A percentile compares a stretch with the other conserved stretches of the same genome.
phyloP scores from a whole-genome alignment of 2,329 filamentous ascomycete genomes.

The Chaetomiaceae sp. region DNA sequence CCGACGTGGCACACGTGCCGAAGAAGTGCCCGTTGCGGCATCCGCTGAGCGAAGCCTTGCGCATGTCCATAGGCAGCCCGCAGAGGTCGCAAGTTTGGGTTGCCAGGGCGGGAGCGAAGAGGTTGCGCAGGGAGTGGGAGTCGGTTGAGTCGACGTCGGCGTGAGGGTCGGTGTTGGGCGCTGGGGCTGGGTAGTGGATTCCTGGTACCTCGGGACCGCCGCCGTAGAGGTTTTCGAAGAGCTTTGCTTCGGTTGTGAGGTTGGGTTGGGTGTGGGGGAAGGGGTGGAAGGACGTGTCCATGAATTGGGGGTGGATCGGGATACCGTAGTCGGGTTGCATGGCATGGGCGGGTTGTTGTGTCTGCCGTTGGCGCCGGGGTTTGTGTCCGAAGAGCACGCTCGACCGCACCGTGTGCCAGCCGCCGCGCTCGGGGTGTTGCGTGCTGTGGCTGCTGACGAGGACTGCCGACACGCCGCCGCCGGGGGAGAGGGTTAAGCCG shows the following conservation, averaged over 20 bases:
- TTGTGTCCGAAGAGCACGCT: constrained; percentile 36
- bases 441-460: constrained; percentile 48
- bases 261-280: constrained; percentile 6
- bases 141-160: background rate
- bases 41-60: constrained; percentile 21
- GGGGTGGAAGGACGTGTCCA: background rate
- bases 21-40: constrained; percentile 38
- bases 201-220: constrained; percentile 44
- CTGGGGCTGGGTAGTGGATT: constrained; percentile 25
- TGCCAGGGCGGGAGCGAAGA: constrained; percentile 36
- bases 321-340: background rate
- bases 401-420: constrained; percentile 36
- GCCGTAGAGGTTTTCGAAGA: constrained; percentile 59
- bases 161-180: constrained; percentile 3
- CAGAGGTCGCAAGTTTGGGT: constrained; percentile 44
- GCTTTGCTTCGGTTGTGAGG: constrained; percentile 50
- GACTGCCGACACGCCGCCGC: constrained; percentile 47
- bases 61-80: constrained; percentile 28
- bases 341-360: background rate
- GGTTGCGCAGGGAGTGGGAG: constrained; percentile 29
- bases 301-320: constrained; percentile 9
- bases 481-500: constrained; percentile 50
- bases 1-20: constrained; percentile 47
- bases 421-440: constrained; percentile 42
- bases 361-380: constrained; percentile 22